Conservation (phyloP, 1,284 basidiomycete genomes). For the Leccinum solheimii region DNA sequence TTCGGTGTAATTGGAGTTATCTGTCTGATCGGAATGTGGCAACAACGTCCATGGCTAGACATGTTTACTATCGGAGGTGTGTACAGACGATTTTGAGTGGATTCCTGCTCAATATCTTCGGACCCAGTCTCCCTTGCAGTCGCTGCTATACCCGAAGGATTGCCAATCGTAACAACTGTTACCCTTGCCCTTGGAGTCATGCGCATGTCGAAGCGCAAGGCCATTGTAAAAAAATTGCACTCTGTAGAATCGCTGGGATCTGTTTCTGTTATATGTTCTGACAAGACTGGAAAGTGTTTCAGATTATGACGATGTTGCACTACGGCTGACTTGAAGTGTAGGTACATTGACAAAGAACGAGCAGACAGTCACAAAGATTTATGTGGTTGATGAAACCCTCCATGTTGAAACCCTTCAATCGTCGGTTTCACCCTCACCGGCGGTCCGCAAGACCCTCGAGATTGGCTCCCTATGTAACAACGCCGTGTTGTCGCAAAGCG, state of each 20-base stretch:
- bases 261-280: slow-evolving; percentile 94
- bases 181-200: slow-evolving; percentile 94
- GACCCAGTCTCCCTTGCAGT: slow-evolving; percentile 88
- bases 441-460: slow-evolving; percentile 62
- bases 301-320: background rate
- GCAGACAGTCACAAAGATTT: slow-evolving; percentile 90
- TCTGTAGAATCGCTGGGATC: slow-evolving; percentile 94
- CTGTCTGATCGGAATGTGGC: slow-evolving; percentile 86
- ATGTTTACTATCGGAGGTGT: slow-evolving; percentile 98
- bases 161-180: slow-evolving; percentile 97
- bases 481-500: slow-evolving; percentile 62
- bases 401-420: slow-evolving; percentile 53
- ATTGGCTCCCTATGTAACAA: slow-evolving; percentile 76
- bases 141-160: slow-evolving; percentile 94
- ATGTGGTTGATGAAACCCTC: slow-evolving; percentile 81
- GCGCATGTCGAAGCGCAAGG: slow-evolving; percentile 91
- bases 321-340: slow-evolving; percentile 33
- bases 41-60: slow-evolving; percentile 89
- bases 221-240: slow-evolving; percentile 96
- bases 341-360: slow-evolving; percentile 97
- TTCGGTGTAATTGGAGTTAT: slow-evolving; percentile 94
- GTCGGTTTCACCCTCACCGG: slow-evolving; percentile 44
- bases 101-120: slow-evolving; percentile 10
- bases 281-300: slow-evolving; percentile 78
- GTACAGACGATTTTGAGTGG: slow-evolving; percentile 22